Evolutionary conservation across 179 eudicot species (phyloP).

Genomic region (Amaranthus tricolor): DNA sequence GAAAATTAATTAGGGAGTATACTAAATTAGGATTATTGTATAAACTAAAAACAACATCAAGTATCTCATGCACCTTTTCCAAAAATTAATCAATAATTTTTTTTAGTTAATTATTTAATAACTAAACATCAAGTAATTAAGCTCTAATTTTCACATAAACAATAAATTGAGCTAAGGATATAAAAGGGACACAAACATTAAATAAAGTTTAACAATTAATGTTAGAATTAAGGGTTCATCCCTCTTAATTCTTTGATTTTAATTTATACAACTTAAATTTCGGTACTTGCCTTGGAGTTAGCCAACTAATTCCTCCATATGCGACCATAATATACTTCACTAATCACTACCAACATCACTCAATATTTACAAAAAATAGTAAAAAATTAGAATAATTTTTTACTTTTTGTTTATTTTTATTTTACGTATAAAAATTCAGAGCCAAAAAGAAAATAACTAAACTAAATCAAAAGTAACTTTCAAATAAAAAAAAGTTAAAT

Average conservation of each 20-base stretch:
- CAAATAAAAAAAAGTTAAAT: too few relatives aligned
- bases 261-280: constrained; percentile 19
- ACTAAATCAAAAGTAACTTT: too few relatives aligned
- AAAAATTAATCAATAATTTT: too few relatives aligned
- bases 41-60: too few relatives aligned
- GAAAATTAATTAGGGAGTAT: too few relatives aligned
- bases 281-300: constrained; percentile 21
- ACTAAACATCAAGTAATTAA: too few relatives aligned
- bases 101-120: too few relatives aligned
- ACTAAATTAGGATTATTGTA: too few relatives aligned
- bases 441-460: too few relatives aligned
- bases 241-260: neutral
- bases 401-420: neutral
- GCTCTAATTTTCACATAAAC: too few relatives aligned
- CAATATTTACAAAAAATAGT: constrained; percentile 10
- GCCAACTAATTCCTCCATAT: constrained; percentile 31
- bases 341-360: constrained; percentile 15
- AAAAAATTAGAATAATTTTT: neutral
- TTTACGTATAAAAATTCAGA: too few relatives aligned
- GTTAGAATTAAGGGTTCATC: constrained; percentile 5
- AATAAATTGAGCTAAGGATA: neutral
- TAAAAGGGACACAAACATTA: constrained; percentile 32
- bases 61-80: too few relatives aligned
- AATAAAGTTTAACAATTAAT: constrained; percentile 21
- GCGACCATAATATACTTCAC: constrained; percentile 20